Base-by-base conservation (phyloP, 768 basidiomycete genomes). In the Phaeotremella skinneri region DNA sequence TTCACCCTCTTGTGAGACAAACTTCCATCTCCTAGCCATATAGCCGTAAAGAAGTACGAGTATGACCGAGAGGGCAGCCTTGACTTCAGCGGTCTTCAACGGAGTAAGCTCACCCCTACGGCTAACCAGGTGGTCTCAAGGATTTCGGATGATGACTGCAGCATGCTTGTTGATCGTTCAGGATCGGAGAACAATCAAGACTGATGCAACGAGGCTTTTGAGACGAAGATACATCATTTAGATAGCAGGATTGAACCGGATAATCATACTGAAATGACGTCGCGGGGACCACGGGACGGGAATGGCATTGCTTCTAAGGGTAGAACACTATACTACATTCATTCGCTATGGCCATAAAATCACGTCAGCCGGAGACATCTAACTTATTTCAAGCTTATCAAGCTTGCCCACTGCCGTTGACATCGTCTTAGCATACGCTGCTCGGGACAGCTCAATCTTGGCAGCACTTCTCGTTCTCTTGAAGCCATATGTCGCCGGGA, bases 31-130 rank as follows among this genome's bases (percentile, higher is more conserved):
- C 20, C 71, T 52, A 17, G 64, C 53, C 11, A 68, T 43, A 47
- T 57, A 76, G 16, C 74, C 74, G 52, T 68, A 73, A 1, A 60
- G 45, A 14, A 76, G 62, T 6, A 74, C 64, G 6, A 76, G 65
- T 20, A 76, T 68, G 17, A 76, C 72, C 11, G 68, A 69, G 26
- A 72, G 41, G 2, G 72, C 66, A 14, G 70, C 70, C 61, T 75
- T 14, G 25, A 50, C 31, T 14, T 29, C 29, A 42, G 50, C 17
- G 17, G 14, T 17, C 5, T 1, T 23, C 31, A 26, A 11, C 3
- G 16, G 5, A 31, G 17, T 17, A 25, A 41, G 50, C 62, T 48
- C 48, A 67, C 66, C 59, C 60, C 49, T 16, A 61, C 54, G 6
- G 72, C 64, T 4, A 69, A 73, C 56, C 59, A 61, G 14, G 67